phyloP scores from a whole-genome alignment of 345 rosid species.

The Noccaea bulbosa region DNA sequence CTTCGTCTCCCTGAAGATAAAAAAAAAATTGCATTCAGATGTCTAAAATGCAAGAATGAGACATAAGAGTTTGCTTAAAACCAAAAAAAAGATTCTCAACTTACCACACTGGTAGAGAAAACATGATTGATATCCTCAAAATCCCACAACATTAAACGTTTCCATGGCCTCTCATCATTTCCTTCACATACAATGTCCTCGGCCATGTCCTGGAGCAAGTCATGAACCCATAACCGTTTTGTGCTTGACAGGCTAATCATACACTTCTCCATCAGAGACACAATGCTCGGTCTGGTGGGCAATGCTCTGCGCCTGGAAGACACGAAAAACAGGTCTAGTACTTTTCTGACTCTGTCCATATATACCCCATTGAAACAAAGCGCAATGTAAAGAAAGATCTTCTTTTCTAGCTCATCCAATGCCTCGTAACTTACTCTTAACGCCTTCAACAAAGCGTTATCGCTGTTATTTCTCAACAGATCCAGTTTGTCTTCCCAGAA shows the following conservation, averaged over 20 bases:
- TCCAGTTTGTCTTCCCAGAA: conserved; percentile 40
- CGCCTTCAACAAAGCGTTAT: conserved; percentile 18
- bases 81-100: not conserved
- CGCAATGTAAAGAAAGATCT: conserved; percentile 40
- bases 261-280: conserved; percentile 38
- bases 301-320: conserved; percentile 31
- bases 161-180: conserved; percentile 35
- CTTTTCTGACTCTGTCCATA: conserved; percentile 40
- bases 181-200: conserved; percentile 36
- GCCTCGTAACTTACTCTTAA: conserved; percentile 43
- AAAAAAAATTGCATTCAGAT: not conserved
- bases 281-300: conserved; percentile 39
- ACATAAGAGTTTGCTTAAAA: too few species aligned
- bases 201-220: conserved; percentile 44
- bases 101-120: conserved; percentile 29
- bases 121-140: conserved; percentile 36
- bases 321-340: conserved; percentile 35
- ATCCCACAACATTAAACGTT: conserved; percentile 41
- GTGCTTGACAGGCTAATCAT: conserved; percentile 32
- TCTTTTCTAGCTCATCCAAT: conserved; percentile 29
- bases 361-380: conserved; percentile 38
- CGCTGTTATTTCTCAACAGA: conserved; percentile 25
- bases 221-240: conserved; percentile 40
- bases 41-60: not conserved
- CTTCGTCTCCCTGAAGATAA: conserved; percentile 22